Evolutionary conservation across 176 grass and related monocot genomes (phyloP), one percentile per base, ranked within the genome.

Genomic region (Raddia guianensis): DNA sequence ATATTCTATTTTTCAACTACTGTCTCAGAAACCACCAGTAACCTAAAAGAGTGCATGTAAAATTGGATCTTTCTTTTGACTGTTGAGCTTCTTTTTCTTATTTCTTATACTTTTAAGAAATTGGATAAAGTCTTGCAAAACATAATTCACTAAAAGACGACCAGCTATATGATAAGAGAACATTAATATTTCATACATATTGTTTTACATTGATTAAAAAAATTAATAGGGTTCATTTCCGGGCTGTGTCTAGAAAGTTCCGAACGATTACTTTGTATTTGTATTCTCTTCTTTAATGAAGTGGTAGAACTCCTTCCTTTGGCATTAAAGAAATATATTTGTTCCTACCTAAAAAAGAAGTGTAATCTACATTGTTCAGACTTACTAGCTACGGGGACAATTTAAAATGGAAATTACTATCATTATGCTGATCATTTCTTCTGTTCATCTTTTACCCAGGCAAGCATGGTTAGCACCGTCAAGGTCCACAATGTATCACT

Each of bases 401-500:
- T 54, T 56, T 55, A 79, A 68, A 54, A 43, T 55, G 63, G 50
- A 27, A 67, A 54, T 49, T n/a, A 49, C 20, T 0, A 49, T 19
- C 19, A 47, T 10, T 49, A 19, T 61, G 14, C 8, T 49, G 1
- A 67, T 42, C n/a, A 51, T 51, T 60, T 67, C 13, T 12, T 56
- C 0, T 76, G 64, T n/a, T 72, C 3, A 18, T 47, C 71, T 21
- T 74, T 83, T 69, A 83, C 18, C 15, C 80, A 86, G 78, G 72
- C 32, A 81, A 85, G 32, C 77, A 89, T 85, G 87, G 66, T 46
- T 65, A 82, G 78, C 70, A 95, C 87, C 6, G 48, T 95, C 50
- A 95, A 92, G 82, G 85, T 95, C 74, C 90, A 88, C 60, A 90
- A 90, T 90, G 90, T 92, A 64, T 92, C 90, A 33, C 90, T 92